Percentiles rank a stretch among this genome's conserved stretches.
phyloP scores from a whole-genome alignment of 352 stramenopile species.

The Saprolegnia parasitica region DNA sequence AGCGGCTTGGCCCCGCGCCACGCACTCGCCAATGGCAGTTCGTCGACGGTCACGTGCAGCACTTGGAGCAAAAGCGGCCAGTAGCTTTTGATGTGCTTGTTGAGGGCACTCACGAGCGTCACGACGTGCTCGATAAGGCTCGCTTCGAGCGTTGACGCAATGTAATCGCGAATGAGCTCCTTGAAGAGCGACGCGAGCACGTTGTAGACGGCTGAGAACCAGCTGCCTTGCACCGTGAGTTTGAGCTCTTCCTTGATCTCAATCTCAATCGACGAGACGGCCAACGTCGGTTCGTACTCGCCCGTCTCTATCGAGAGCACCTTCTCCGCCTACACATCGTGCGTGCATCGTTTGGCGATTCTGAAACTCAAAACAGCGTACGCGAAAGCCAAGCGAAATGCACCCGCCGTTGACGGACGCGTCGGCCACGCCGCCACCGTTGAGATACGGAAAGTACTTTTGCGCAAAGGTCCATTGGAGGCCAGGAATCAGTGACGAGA shows the following conservation, averaged over 20 bases:
- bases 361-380: not conserved
- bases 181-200: slow-evolving; percentile 71
- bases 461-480: slow-evolving; percentile 85
- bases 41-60: slow-evolving; percentile 68
- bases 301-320: slow-evolving; percentile 42
- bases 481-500: slow-evolving; percentile 72
- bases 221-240: slow-evolving; percentile 74
- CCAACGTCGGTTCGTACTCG: slow-evolving; percentile 64
- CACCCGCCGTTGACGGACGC: slow-evolving; percentile 62
- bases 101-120: slow-evolving; percentile 72
- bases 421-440: slow-evolving; percentile 68
- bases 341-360: too few species aligned
- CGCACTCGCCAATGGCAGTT: slow-evolving; percentile 64
- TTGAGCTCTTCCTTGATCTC: slow-evolving; percentile 81
- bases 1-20: slow-evolving; percentile 75
- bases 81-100: slow-evolving; percentile 81
- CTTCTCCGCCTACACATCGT: slow-evolving; percentile 53
- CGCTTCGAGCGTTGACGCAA: slow-evolving; percentile 79
- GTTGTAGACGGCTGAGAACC: slow-evolving; percentile 85
- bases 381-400: slow-evolving; percentile 69
- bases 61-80: slow-evolving; percentile 81
- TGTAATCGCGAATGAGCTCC: slow-evolving; percentile 72
- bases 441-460: slow-evolving; percentile 83
- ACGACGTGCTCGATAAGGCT: slow-evolving; percentile 81
- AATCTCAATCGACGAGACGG: slow-evolving; percentile 77